Evolutionary conservation across 2,329 filamentous ascomycete genomes (phyloP), one percentile per base, ranked within the genome.

Genomic region (Cercospora sojina): DNA sequence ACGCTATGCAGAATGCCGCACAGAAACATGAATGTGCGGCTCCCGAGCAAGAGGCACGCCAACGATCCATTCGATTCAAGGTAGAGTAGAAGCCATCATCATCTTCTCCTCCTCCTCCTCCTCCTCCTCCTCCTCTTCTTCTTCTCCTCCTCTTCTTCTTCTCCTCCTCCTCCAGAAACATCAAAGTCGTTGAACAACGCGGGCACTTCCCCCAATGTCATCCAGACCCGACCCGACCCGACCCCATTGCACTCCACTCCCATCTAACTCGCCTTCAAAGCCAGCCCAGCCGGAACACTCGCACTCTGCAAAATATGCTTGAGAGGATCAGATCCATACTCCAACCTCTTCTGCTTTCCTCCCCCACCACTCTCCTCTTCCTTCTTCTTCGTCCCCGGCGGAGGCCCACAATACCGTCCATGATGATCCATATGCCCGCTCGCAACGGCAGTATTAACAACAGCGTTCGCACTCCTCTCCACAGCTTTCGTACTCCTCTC

Each of bases 351-450:
- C 32, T 32, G 51, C 49, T 27, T 56, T 18, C 29, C 51, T 7
- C 20, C 47, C 47, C 29, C 60, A 7, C 23, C 51, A 41, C 20
- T 18, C 31, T 64, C 60, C 60, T 60, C 56, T 35, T 51, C 43
- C 55, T 20, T 59, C 43, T 62, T 60, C 64, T 43, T 63, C 32
- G n/a, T 13, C 27, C 62, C 62, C 18, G 62, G 51, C 6, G 25
- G 16, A 5, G 67, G 65, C 4, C 70, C 70, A 32, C 62, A 41
- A 60, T 72, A 72, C 49, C 68, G 56, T 25, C 70, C 70, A 35
- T 60, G 65, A 62, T 72, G 68, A 41, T 72, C 70, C 60, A 68
- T 65, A 43, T 72, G 68, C 29, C 70, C 70, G 20, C 64, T 66
- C 16, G 67, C 69, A 4, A 69, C 65, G 7, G 70, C 70, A 18